Percentiles rank a stretch among this genome's conserved stretches.
phyloP scores from a whole-genome alignment of 2,329 filamentous ascomycete species.

The Penicillium polonicum region DNA sequence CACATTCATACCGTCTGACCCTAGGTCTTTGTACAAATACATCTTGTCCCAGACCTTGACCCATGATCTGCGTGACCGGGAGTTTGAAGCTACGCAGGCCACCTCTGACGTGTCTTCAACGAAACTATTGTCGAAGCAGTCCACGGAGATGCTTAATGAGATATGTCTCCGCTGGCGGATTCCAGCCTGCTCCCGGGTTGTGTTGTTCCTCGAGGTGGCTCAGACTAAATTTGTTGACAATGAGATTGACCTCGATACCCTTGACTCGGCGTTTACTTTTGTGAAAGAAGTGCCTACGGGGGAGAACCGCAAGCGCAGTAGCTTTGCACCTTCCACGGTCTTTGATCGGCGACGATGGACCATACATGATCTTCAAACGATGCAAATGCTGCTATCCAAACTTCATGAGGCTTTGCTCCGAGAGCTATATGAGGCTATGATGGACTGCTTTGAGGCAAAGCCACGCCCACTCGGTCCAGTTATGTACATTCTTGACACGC shows the following conservation, averaged over 20 bases:
- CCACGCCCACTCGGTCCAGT: slow-evolving; percentile 75
- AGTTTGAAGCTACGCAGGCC: slow-evolving; percentile 51
- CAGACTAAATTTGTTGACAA: slow-evolving; percentile 81
- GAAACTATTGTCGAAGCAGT: slow-evolving; percentile 68
- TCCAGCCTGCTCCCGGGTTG: slow-evolving; percentile 74
- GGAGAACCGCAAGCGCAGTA: slow-evolving; percentile 56
- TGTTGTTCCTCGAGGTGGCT: slow-evolving; percentile 80
- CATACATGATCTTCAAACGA: slow-evolving; percentile 64
- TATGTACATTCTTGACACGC: slow-evolving; percentile 76
- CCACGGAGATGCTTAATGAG: slow-evolving; percentile 79
- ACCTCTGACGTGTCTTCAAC: slow-evolving; percentile 50
- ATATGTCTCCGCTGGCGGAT: slow-evolving; percentile 86
- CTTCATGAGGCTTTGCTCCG: slow-evolving; percentile 80
- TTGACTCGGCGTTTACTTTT: slow-evolving; percentile 80
- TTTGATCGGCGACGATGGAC: slow-evolving; percentile 67
- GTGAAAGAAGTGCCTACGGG: slow-evolving; percentile 71
- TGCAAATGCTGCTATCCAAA: slow-evolving; percentile 70
- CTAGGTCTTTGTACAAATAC: slow-evolving; percentile 77
- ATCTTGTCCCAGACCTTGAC: slow-evolving; percentile 74
- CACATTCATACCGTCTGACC: slow-evolving; percentile 84
- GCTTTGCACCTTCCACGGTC: slow-evolving; percentile 49
- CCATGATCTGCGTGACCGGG: slow-evolving; percentile 58
- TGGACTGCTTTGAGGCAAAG: slow-evolving; percentile 86
- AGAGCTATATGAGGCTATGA: slow-evolving; percentile 83
- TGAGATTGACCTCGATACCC: slow-evolving; percentile 74